Base-by-base conservation (phyloP, 108 stramenopile genomes). In the Stephanodiscus minutulus region DNA sequence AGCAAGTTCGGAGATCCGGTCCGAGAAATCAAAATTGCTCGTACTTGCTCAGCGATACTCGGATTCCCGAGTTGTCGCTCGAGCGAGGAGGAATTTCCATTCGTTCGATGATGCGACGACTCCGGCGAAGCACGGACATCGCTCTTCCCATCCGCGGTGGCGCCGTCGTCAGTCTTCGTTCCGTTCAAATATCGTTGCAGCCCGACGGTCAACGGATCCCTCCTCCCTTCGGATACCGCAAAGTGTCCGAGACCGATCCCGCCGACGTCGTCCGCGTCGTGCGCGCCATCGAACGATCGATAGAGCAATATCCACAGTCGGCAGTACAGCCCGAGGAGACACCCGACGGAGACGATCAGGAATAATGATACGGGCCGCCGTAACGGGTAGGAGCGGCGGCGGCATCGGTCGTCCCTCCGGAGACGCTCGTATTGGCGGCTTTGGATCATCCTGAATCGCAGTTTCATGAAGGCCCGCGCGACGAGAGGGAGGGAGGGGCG, bases 1-100 rank as follows among this genome's bases (percentile, higher is more conserved):
- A 62, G 27, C 50, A 76, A 37, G 27, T 76, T 60, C 8, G 75
- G 75, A 52, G 44, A 68, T 67, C 66, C 57, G 5, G 57, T 62
- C 5, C 47, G 18, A 28, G 60, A 28, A 18, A 76, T 41, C 49
- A 76, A 59, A 3, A 55, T 20, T 37, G 36, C 20, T 63, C 63
- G 75, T 13, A 76, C 50, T 24, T 63, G 33, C 53, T 22, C 47
- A 7, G 54, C 49, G 0, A 55, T 35, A 10, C 28, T 43, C 29
- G 53, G 61, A 46, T 68, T 49, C 10, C 52, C 31, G 20, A 76
- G 31, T 43, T n/a, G 50, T 65, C 49, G n/a, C n/a, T 27, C 24
- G 0, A 75, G 21, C n/a, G n/a, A n/a, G n/a, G n/a, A n/a, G n/a
- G n/a, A n/a, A n/a, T n/a, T n/a, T n/a, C n/a, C n/a, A n/a, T n/a